Evolutionary conservation across 768 basidiomycete species (phyloP).

Genomic region (Brasilioporus rufonigricans): DNA sequence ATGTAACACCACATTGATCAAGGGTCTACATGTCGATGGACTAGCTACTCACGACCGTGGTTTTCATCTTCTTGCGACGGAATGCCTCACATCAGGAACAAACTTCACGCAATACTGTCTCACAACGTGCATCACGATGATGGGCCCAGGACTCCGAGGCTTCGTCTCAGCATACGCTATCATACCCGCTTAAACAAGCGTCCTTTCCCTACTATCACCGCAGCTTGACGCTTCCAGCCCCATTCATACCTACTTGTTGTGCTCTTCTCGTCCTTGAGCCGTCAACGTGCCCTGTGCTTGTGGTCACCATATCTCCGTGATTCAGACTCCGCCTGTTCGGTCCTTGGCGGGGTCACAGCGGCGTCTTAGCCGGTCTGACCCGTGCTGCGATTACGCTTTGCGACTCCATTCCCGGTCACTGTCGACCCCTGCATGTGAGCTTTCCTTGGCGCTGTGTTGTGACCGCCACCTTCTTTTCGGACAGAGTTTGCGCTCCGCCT

Average conservation of each 20-base stretch:
- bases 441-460: not conserved
- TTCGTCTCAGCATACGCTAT: too few relatives aligned
- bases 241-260: not conserved
- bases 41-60: not conserved
- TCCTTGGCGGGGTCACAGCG: too few relatives aligned
- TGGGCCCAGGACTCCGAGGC: too few relatives aligned
- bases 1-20: too few relatives aligned
- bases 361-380: constrained; percentile 1
- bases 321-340: constrained; percentile 17
- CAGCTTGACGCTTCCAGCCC: not conserved
- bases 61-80: not conserved
- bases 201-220: too few relatives aligned
- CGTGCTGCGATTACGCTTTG: not conserved
- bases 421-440: constrained; percentile 15
- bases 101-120: too few relatives aligned
- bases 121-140: too few relatives aligned
- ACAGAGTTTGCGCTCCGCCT: not conserved
- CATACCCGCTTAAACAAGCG: not conserved
- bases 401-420: not conserved
- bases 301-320: not conserved
- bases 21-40: not conserved
- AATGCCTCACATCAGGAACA: too few relatives aligned
- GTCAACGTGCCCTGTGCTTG: not conserved
- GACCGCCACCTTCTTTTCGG: not conserved
- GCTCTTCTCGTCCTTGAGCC: not conserved